Percentiles rank a stretch among this genome's conserved stretches.
Conservation (phyloP, 1,139 yeast genomes). For the Protomyces inouyei region DNA sequence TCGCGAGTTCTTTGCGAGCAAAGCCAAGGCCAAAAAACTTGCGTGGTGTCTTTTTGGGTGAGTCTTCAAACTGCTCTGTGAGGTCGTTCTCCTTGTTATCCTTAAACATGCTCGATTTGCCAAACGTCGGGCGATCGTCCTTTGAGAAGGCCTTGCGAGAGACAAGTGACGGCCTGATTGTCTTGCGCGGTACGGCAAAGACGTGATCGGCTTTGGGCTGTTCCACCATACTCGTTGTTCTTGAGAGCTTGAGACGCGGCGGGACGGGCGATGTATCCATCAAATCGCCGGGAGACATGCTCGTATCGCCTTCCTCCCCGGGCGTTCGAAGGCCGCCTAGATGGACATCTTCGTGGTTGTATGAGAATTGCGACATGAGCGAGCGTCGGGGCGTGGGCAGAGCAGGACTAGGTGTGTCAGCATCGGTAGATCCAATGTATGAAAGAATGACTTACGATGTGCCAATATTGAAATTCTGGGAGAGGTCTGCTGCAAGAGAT, state of each 20-base stretch:
- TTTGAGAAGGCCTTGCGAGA: conserved; percentile 15
- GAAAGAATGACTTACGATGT: conserved; percentile 33
- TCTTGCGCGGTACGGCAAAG: conserved; percentile 21
- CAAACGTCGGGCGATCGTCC: conserved; percentile 23
- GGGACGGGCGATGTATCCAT: conserved; percentile 33
- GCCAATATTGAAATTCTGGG: conserved; percentile 47
- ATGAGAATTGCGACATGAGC: conserved; percentile 35
- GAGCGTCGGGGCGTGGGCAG: conserved; percentile 41
- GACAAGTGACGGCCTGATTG: not conserved
- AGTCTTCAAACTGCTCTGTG: conserved; percentile 29
- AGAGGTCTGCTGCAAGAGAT: conserved; percentile 47
- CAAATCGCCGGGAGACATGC: conserved; percentile 29
- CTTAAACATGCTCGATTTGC: conserved; percentile 9
- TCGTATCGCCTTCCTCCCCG: conserved; percentile 29
- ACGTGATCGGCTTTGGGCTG: not conserved
- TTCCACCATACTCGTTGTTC: conserved; percentile 22
- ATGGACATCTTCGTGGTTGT: conserved; percentile 28
- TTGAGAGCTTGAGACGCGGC: conserved; percentile 12
- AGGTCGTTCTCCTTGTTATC: conserved; percentile 9
- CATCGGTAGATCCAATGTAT: not conserved
- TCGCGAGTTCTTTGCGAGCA: conserved; percentile 28
- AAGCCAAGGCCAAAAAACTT: conserved; percentile 27
- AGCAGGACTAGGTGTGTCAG: conserved; percentile 33
- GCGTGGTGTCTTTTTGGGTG: conserved; percentile 26
- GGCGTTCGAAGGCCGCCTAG: conserved; percentile 29